A percentile compares a stretch with the other conserved stretches of the same genome.
These are phyloP conservation scores for Metrosideros polymorpha DNA, from an alignment of 441 rosid species.

Conservation along the genomic window DNA sequence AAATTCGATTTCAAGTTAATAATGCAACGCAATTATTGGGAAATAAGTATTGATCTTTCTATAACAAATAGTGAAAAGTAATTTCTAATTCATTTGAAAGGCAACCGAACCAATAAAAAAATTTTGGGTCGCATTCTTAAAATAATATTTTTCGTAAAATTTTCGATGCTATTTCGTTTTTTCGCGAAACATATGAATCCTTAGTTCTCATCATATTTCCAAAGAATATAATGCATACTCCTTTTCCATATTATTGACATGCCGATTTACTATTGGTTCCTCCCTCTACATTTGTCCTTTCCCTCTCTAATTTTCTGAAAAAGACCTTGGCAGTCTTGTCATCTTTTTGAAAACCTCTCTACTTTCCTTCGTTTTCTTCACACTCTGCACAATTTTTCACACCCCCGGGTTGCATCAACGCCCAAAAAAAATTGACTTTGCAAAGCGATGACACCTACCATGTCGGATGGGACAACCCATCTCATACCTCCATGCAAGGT, in stretches of 20 bases:
- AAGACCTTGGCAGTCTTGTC: neutral
- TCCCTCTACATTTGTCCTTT: neutral
- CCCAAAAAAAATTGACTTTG: neutral
- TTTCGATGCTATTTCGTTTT: fast-evolving
- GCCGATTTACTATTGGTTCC: neutral
- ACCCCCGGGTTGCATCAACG: neutral
- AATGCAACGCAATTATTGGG: neutral
- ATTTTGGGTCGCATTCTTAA: fast-evolving
- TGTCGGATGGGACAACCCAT: neutral
- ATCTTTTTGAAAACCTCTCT: neutral
- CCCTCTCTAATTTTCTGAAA: neutral
- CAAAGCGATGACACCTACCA: neutral
- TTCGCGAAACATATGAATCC: fast-evolving
- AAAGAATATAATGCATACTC: neutral
- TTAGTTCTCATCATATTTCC: neutral
- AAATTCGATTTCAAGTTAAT: neutral
- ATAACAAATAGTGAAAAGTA: neutral
- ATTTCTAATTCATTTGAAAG: neutral
- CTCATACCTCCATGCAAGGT: neutral
- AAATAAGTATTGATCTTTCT: neutral
- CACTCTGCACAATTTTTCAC: neutral
- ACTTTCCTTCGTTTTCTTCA: neutral
- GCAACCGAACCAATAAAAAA: neutral
- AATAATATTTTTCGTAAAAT: neutral
- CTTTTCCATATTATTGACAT: neutral